Conservation (phyloP, 345 rosid genomes). For the Angophora floribunda region DNA sequence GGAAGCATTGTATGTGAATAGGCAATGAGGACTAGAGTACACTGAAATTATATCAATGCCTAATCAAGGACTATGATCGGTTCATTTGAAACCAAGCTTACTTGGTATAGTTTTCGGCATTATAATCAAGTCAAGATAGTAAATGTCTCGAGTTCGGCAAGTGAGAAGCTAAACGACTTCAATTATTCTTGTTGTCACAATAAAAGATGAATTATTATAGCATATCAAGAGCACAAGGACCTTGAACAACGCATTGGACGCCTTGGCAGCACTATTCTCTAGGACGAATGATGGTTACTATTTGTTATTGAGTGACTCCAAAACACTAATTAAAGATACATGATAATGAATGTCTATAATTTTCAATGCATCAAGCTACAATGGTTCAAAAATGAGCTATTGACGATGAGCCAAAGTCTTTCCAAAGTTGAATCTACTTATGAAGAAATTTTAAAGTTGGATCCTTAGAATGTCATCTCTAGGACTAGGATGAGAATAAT, state of each 20-base stretch:
- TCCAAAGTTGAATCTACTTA: neutral
- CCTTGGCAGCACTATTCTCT: neutral
- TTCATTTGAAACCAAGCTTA: neutral
- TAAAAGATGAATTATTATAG: neutral
- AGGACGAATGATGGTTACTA: neutral
- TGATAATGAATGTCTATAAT: too few species aligned
- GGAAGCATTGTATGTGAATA: neutral
- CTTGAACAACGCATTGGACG: neutral
- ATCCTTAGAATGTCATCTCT: neutral
- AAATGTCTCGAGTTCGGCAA: neutral
- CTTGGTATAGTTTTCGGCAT: neutral
- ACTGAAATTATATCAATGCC: neutral
- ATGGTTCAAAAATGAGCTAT: neutral
- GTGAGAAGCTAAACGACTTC: neutral
- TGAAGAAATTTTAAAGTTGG: neutral
- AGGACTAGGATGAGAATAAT: neutral
- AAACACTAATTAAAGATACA: too few species aligned
- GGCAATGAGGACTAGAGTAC: accelerated
- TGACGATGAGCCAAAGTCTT: neutral
- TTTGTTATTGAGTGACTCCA: too few species aligned
- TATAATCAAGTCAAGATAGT: neutral
- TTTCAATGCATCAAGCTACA: neutral
- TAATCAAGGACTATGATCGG: neutral
- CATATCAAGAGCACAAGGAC: neutral
- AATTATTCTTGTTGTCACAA: neutral